A percentile compares a stretch with the other conserved stretches of the same genome.
Evolutionary conservation across 2,329 filamentous ascomycete genomes (phyloP).

Genomic region (Escovopsis weberi): DNA sequence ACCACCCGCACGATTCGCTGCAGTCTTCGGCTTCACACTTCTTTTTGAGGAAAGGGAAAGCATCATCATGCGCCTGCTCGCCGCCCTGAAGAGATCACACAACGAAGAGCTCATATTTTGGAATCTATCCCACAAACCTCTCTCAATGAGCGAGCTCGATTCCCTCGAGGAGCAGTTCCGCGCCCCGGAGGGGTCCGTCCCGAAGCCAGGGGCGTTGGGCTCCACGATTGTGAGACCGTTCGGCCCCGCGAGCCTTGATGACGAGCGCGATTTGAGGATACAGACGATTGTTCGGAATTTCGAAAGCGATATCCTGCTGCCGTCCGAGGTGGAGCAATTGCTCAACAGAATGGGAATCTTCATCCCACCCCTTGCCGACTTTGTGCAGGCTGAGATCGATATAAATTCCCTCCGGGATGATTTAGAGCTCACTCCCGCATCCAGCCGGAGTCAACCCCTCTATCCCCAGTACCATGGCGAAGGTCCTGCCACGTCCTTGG

Average conservation of each 20-base stretch:
- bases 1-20: slow-evolving; percentile 32
- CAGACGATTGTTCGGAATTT: slow-evolving; percentile 44
- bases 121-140: slow-evolving; percentile 45
- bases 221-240: slow-evolving; percentile 22
- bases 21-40: slow-evolving; percentile 55
- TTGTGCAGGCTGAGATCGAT: slow-evolving; percentile 43
- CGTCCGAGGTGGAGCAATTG: slow-evolving; percentile 63
- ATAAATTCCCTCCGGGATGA: slow-evolving; percentile 20
- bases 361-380: slow-evolving; percentile 46
- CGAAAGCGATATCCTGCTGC: slow-evolving; percentile 63
- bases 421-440: background rate
- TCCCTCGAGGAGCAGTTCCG: slow-evolving; percentile 23
- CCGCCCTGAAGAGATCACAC: slow-evolving; percentile 17
- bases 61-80: slow-evolving; percentile 28
- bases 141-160: slow-evolving; percentile 56
- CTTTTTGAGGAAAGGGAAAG: slow-evolving; percentile 39
- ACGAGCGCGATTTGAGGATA: slow-evolving; percentile 31
- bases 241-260: slow-evolving; percentile 23
- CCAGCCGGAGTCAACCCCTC: too few species aligned
- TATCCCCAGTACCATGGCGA: too few species aligned
- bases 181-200: background rate
- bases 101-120: slow-evolving; percentile 40
- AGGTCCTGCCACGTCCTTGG: too few species aligned
- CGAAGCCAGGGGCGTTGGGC: slow-evolving; percentile 18
- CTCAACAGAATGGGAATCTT: slow-evolving; percentile 47